Percentiles rank a stretch among this genome's conserved stretches.
phyloP scores from a whole-genome alignment of 2,329 filamentous ascomycete genomes.

The Phialemonium atrogriseum region DNA sequence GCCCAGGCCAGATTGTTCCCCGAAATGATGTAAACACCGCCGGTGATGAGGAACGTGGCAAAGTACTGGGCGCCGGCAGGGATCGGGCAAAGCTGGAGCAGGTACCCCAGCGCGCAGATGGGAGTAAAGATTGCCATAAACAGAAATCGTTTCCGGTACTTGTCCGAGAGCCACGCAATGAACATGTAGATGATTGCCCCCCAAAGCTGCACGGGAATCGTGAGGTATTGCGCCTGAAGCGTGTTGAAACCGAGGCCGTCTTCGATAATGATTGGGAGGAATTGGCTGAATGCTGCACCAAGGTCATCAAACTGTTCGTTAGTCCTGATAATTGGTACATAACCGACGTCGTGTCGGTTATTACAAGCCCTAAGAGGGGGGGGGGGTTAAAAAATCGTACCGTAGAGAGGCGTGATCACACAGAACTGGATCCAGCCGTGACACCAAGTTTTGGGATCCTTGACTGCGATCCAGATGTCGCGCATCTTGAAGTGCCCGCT shows the following conservation, averaged over 20 bases:
- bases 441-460: conserved; percentile 47
- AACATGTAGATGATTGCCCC: conserved; percentile 36
- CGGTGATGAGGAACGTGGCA: conserved; percentile 37
- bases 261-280: conserved; percentile 46
- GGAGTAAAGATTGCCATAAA: conserved; percentile 43
- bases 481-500: conserved; percentile 39
- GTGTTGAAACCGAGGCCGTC: conserved; percentile 41
- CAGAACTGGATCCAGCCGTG: conserved; percentile 34
- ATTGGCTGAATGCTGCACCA: conserved; percentile 51
- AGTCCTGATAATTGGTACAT: conserved; percentile 39
- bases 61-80: conserved; percentile 41
- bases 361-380: too few species aligned
- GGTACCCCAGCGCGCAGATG: conserved; percentile 40
- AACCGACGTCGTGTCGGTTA: background rate
- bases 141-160: conserved; percentile 35
- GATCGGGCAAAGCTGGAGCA: conserved; percentile 37
- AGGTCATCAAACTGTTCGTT: too few species aligned
- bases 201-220: conserved; percentile 47
- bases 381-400: background rate
- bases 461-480: conserved; percentile 36
- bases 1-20: conserved; percentile 40
- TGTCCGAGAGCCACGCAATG: conserved; percentile 38
- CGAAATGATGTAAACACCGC: conserved; percentile 37
- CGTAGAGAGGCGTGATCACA: conserved; percentile 1
- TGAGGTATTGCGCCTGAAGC: conserved; percentile 44